Evolutionary conservation across 805 yeast genomes (phyloP), one percentile per base, ranked within the genome.

Genomic region (Ogataea ganodermae): DNA sequence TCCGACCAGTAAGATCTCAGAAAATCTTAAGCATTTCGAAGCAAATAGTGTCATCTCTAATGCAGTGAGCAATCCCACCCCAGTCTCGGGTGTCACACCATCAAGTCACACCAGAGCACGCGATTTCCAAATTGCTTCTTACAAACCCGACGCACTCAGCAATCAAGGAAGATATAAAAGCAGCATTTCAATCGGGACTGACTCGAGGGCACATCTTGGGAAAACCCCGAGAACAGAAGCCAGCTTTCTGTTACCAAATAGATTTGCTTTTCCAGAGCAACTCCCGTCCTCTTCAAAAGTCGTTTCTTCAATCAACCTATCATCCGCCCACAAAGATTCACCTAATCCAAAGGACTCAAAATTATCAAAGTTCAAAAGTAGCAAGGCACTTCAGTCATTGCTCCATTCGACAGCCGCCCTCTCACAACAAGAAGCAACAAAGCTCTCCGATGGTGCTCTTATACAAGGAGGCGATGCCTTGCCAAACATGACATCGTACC

Each of bases 401-500:
- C 46, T 61, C 33, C 66, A 62, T 45, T 49, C 58, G 17, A 3
- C 57, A 48, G 21, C 52, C 46, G 33, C 50, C 42, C 35, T 32
- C 52, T n/a, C 42, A 14, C 45, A 45, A 13, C 45, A 44, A 13
- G 36, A 35, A 10, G 12, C 30, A 10, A 14, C 39, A 37, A 16
- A 13, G 14, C n/a, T 24, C 42, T 61, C 24, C 9, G 33, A 38
- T 10, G 10, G 32, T 17, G 35, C 9, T 10, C 4, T 24, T 8
- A 35, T 12, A 4, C 16, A 35, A n/a, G 32, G 16, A 9, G 31
- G 39, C 21, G 48, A 46, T 27, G 28, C 27, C 30, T 28, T 45
- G 14, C 46, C 56, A 2, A 45, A 48, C 31, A 45, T 59, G 44
- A 55, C 84, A 3, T 81, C 89, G 4, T 89, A 89, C 61, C 84